Base-by-base conservation (phyloP, 768 basidiomycete genomes). In the Hypholoma fasciculare region DNA sequence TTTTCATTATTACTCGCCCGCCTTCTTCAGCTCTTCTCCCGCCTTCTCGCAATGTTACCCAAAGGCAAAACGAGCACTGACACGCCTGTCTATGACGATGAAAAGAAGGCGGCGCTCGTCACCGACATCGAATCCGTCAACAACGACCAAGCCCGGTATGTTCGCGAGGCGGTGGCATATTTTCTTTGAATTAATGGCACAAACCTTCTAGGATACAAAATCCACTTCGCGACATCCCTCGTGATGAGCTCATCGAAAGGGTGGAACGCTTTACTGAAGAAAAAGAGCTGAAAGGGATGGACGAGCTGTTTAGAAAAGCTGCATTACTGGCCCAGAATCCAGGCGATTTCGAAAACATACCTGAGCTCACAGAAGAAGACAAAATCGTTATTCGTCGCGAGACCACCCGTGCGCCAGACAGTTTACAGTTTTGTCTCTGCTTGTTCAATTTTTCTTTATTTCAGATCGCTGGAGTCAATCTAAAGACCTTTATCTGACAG, bases 271-370 rank as follows among this genome's bases (percentile, higher is more conserved):
- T 93, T 63, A 82, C 84, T 0, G 74, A 72, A 55, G 78, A 79
- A 55, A 71, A 77, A 47, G 80, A 74, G 6, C 68, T 82, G 54
- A 74, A 76, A 8, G 80, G 84, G 44, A 75, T 80, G 19, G 63
- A 74, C 2, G 49, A 72, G 2, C 61, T 82, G 9, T 79, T 93
- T 61, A 74, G 80, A 65, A 91, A 89, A 72, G 90, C 84, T 17
- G 92, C 92, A 0, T 73, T 92, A 8, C 65, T 92, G 19, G 90
- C 91, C 1, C 90, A 92, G 66, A 82, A 84, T 57, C 86, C 89
- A 0, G 67, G 66, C 65, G 58, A 73, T 56, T 86, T 82, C 57
- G 84, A 78, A 60, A 67, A 56, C 46, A 67, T 77, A 3, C 59
- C 71, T 1, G 73, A 74, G 39, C 65, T 78, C 7, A 72, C 72